A percentile compares a stretch with the other conserved stretches of the same genome.
These are phyloP conservation scores for Trichoderma pleuroti DNA, from an alignment of 2,329 filamentous ascomycete genomes.

Conservation along the genomic window DNA sequence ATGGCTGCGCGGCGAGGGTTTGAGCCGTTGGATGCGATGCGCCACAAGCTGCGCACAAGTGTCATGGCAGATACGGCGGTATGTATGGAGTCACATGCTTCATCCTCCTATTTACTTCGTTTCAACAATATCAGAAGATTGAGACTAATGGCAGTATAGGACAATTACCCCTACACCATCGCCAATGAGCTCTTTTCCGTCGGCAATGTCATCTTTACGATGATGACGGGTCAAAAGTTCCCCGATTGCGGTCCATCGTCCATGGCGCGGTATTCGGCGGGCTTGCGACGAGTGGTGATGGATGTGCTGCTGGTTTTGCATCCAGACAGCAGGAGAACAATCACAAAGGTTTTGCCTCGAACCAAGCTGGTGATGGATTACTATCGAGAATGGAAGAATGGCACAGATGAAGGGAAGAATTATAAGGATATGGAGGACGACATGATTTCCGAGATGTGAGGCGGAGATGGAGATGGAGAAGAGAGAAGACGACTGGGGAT, in stretches of 20 bases:
- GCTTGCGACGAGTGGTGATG: constrained; percentile 26
- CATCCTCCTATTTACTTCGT: constrained; percentile 1
- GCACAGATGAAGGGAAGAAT: constrained; percentile 30
- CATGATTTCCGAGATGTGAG: constrained; percentile 14
- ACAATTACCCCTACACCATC: constrained; percentile 30
- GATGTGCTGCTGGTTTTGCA: constrained; percentile 27
- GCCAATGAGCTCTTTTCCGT: constrained; percentile 39
- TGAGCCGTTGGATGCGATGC: constrained; percentile 14
- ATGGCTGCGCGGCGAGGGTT: constrained; percentile 21
- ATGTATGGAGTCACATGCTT: not conserved
- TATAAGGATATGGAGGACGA: constrained; percentile 33
- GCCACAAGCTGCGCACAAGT: constrained; percentile 10
- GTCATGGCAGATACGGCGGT: not conserved
- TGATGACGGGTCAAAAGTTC: constrained; percentile 37
- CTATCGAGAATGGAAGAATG: constrained; percentile 31
- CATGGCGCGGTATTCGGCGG: constrained; percentile 28
- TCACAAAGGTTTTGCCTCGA: constrained; percentile 12
- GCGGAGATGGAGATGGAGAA: not conserved
- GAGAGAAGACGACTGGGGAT: not conserved
- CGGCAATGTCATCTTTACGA: constrained; percentile 38
- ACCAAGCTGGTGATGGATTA: constrained; percentile 25
- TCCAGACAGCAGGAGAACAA: constrained; percentile 15
- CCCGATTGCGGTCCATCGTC: constrained; percentile 24
- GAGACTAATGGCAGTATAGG: not conserved
- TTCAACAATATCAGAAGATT: not conserved